Percentiles rank a stretch among this genome's conserved stretches.
Conservation (phyloP, 2,329 filamentous ascomycete species). For the Cryoendolithus antarcticus region DNA sequence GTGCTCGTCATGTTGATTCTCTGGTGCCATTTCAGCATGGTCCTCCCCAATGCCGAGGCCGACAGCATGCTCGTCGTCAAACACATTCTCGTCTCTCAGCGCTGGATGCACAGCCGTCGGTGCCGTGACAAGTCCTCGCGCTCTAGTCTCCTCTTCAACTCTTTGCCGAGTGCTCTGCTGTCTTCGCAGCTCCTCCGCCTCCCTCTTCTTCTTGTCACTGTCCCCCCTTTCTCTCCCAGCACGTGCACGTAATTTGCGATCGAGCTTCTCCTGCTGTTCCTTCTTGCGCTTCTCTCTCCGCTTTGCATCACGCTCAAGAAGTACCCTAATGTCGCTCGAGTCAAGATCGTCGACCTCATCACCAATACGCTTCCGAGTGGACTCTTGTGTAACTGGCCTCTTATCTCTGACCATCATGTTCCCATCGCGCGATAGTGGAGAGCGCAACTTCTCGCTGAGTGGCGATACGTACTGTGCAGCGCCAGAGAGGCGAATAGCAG, state of each 20-base stretch:
- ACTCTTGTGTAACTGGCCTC: conserved; percentile 13
- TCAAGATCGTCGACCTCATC: conserved; percentile 73
- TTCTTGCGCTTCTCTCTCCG: conserved; percentile 62
- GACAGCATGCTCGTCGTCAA: conserved; percentile 10
- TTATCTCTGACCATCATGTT: conserved; percentile 20
- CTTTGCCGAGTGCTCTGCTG: conserved; percentile 12
- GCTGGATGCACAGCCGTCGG: conserved; percentile 24
- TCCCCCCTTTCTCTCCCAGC: conserved; percentile 46
- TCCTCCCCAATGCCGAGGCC: conserved; percentile 20
- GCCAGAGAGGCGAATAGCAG: conserved; percentile 64
- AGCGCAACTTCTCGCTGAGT: conserved; percentile 7
- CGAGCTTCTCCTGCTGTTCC: conserved; percentile 54
- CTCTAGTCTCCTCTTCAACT: conserved; percentile 16
- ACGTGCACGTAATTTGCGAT: conserved; percentile 51
- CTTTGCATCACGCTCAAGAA: conserved; percentile 81
- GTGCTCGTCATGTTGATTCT: conserved; percentile 1
- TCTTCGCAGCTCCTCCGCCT: conserved; percentile 40
- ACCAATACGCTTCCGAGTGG: conserved; percentile 41
- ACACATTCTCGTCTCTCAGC: conserved; percentile 13
- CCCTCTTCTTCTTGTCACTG: conserved; percentile 26
- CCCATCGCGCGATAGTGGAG: conserved; percentile 5
- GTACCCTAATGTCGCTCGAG: conserved; percentile 68
- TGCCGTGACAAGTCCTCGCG: conserved; percentile 12
- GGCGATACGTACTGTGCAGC: conserved; percentile 46
- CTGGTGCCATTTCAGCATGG: neutral